phyloP scores from a whole-genome alignment of 148 eudicot species.

The Drosera capensis region DNA sequence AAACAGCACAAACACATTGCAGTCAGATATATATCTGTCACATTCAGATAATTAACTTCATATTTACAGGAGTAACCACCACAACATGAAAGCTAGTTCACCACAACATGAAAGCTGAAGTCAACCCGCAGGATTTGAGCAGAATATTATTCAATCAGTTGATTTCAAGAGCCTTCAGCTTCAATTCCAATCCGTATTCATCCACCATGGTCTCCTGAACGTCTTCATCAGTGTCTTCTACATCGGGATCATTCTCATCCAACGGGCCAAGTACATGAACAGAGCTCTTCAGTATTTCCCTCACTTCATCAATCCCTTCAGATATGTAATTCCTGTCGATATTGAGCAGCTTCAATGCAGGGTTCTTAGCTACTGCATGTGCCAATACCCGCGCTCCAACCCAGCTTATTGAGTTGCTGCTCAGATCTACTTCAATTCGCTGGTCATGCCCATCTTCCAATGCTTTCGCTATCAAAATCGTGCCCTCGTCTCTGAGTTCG shows the following conservation, averaged over 20 bases:
- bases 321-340: constrained; percentile 41
- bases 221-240: constrained; percentile 17
- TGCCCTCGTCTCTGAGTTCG: constrained; percentile 48
- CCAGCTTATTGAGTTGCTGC: constrained; percentile 23
- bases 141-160: constrained; percentile 18
- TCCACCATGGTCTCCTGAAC: constrained; percentile 16
- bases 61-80: too few relatives aligned
- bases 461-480: constrained; percentile 24
- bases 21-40: too few relatives aligned
- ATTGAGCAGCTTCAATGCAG: constrained; percentile 32
- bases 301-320: constrained; percentile 41
- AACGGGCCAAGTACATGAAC: constrained; percentile 31
- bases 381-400: constrained; percentile 34
- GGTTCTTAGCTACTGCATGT: constrained; percentile 22
- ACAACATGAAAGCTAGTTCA: too few relatives aligned
- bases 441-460: constrained; percentile 23
- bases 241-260: constrained; percentile 51
- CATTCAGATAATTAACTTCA: too few relatives aligned
- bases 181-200: constrained; percentile 17
- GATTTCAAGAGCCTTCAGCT: constrained; percentile 36
- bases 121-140: neutral
- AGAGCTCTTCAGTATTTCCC: constrained; percentile 26
- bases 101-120: neutral
- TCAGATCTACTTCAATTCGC: constrained; percentile 35
- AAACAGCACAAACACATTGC: too few relatives aligned